These are phyloP conservation scores for Mycothermus thermophilus DNA, from an alignment of 495 filamentous ascomycete genomes.

Conservation along the genomic window DNA sequence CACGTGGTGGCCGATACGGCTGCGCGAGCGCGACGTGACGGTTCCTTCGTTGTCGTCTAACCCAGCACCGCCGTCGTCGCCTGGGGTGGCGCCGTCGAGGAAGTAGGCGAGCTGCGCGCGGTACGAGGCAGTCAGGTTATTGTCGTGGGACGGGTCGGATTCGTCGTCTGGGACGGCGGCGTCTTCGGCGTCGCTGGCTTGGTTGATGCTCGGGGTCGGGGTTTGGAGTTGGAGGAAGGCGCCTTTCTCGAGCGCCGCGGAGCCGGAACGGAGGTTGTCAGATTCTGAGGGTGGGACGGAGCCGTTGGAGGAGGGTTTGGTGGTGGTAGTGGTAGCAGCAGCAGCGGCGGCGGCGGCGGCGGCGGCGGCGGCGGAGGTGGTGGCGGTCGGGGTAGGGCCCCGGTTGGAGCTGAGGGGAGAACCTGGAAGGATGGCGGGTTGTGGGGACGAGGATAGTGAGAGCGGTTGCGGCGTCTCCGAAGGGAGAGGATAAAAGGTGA, in stretches of 20 bases:
- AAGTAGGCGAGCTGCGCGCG: slow-evolving; percentile 16
- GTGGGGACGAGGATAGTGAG: background rate
- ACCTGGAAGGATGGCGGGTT: slow-evolving; percentile 1
- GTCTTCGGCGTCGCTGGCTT: slow-evolving; percentile 12
- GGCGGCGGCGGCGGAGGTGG: slow-evolving; percentile 1
- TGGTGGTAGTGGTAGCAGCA: slow-evolving; percentile 35
- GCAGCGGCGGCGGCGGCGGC: slow-evolving; percentile 5
- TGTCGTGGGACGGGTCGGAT: too few relatives aligned
- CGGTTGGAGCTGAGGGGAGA: too few relatives aligned
- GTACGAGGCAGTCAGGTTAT: too few relatives aligned
- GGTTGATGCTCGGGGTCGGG: slow-evolving; percentile 13
- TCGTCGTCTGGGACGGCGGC: too few relatives aligned
- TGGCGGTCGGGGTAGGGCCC: slow-evolving; percentile 13
- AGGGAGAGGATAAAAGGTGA: slow-evolving; percentile 30
- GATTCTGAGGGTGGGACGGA: slow-evolving; percentile 32
- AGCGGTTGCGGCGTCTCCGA: background rate
- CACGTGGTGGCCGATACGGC: too few relatives aligned
- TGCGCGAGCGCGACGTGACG: too few relatives aligned
- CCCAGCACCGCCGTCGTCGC: too few relatives aligned
- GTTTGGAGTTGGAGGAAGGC: slow-evolving; percentile 22
- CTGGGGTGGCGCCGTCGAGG: slow-evolving; percentile 4
- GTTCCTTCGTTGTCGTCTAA: too few relatives aligned
- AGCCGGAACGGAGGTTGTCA: too few relatives aligned
- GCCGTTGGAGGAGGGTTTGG: slow-evolving; percentile 64
- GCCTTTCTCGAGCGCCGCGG: too few relatives aligned